Percentiles rank a stretch among this genome's conserved stretches.
Evolutionary conservation across 1,284 basidiomycete genomes (phyloP).

Genomic region (Xerocomus tenax): DNA sequence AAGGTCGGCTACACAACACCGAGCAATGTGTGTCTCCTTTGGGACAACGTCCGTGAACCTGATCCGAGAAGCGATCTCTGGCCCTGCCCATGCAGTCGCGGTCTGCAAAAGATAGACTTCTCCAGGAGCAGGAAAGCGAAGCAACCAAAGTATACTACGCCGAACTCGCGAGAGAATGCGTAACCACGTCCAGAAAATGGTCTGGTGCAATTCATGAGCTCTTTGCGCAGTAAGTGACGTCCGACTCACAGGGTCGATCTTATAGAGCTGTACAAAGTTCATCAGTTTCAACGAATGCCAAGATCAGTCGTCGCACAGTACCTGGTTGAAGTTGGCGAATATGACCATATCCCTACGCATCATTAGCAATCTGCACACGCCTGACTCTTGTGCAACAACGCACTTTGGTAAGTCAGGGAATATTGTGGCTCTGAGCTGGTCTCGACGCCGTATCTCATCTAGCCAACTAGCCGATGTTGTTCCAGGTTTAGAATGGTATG

Average conservation of each 20-base stretch:
- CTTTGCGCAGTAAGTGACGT: neutral
- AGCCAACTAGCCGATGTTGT: constrained; percentile 35
- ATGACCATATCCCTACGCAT: constrained; percentile 40
- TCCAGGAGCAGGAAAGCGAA: constrained; percentile 51
- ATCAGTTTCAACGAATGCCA: constrained; percentile 14
- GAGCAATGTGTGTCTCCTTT: constrained; percentile 49
- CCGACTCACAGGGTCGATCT: constrained; percentile 43
- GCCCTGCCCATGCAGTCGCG: constrained; percentile 45
- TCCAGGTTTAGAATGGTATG: constrained; percentile 15
- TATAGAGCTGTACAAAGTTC: constrained; percentile 37
- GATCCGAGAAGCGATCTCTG: constrained; percentile 46
- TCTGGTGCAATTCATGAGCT: constrained; percentile 20
- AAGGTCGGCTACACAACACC: constrained; percentile 49
- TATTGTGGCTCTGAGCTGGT: constrained; percentile 36
- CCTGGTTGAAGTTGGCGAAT: constrained; percentile 60
- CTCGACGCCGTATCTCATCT: constrained; percentile 41
- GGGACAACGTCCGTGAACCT: constrained; percentile 50
- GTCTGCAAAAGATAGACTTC: constrained; percentile 46
- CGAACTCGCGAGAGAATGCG: constrained; percentile 45
- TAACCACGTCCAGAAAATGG: constrained; percentile 50
- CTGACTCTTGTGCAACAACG: constrained; percentile 12
- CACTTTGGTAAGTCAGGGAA: constrained; percentile 45
- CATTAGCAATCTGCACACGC: neutral
- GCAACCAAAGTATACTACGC: constrained; percentile 52
- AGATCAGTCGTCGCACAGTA: constrained; percentile 20